Percentiles rank a stretch among this genome's conserved stretches.
phyloP scores from a whole-genome alignment of 176 grass and related monocot genomes.

The Saccharum officinarum region DNA sequence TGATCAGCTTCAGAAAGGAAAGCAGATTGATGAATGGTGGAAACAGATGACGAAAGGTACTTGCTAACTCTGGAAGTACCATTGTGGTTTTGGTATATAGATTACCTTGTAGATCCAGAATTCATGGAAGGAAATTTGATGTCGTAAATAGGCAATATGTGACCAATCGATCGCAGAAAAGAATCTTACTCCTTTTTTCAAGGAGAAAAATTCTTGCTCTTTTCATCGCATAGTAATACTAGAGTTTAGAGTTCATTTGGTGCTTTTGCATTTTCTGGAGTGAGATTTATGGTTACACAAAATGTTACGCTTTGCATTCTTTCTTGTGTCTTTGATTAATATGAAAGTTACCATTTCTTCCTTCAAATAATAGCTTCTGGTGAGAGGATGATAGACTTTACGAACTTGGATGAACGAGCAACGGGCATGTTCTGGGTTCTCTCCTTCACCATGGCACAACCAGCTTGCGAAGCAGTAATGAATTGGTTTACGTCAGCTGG shows the following conservation, averaged over 20 bases:
- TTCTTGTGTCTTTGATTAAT: slow-evolving; percentile 19
- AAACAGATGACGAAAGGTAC: slow-evolving; percentile 93
- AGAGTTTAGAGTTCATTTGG: slow-evolving; percentile 8
- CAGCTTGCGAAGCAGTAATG: slow-evolving; percentile 94
- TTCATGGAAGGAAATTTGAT: background rate
- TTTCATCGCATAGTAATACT: background rate
- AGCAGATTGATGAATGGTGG: slow-evolving; percentile 99
- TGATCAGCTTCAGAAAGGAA: slow-evolving; percentile 98
- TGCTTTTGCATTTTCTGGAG: slow-evolving; percentile 15
- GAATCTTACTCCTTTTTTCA: background rate
- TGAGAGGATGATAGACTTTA: slow-evolving; percentile 93
- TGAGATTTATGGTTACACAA: slow-evolving; percentile 29
- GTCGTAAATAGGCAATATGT: background rate
- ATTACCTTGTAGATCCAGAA: background rate
- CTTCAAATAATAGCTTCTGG: slow-evolving; percentile 57
- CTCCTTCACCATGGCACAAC: slow-evolving; percentile 94
- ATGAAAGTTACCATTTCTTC: slow-evolving; percentile 5
- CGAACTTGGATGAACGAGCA: slow-evolving; percentile 83
- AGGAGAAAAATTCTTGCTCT: background rate
- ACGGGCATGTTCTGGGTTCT: slow-evolving; percentile 99
- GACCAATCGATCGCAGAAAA: slow-evolving; percentile 6
- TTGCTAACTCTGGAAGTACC: slow-evolving; percentile 24
- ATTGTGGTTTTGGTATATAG: slow-evolving; percentile 29
- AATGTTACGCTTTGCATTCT: background rate
- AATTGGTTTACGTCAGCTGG: slow-evolving; percentile 90